Conservation (phyloP, 345 rosid genomes). For the Salix dunnii region DNA sequence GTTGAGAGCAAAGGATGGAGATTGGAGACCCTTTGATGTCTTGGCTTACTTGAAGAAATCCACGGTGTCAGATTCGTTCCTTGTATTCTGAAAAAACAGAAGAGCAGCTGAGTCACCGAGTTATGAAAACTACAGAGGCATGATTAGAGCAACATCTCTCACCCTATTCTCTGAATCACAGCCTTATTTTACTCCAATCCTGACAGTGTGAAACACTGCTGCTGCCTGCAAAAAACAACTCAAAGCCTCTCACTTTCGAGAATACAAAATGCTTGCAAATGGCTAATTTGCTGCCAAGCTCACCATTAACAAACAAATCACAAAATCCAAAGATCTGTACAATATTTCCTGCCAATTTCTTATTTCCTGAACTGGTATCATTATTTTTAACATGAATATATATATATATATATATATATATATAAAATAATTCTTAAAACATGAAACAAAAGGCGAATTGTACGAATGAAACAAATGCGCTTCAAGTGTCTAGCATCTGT, state of each 20-base stretch:
- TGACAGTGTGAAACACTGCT: conserved; percentile 12
- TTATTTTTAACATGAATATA: too few relatives aligned
- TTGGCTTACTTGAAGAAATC: conserved; percentile 20
- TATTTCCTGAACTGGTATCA: neutral
- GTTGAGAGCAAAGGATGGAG: conserved; percentile 6
- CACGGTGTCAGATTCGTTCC: conserved; percentile 23
- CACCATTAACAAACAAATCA: neutral
- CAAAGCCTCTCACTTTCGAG: neutral
- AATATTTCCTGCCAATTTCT: conserved; percentile 36
- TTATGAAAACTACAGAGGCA: conserved; percentile 11
- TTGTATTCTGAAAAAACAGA: conserved; percentile 4
- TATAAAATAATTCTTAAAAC: too few relatives aligned
- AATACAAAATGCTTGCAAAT: conserved; percentile 3
- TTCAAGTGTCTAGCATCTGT: neutral
- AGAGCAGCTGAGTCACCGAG: neutral
- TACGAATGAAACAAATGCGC: too few relatives aligned
- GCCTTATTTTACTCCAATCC: neutral
- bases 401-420: too few relatives aligned
- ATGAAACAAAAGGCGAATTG: too few relatives aligned
- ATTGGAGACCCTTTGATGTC: neutral
- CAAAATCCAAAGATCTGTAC: conserved; percentile 37
- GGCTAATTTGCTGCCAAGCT: conserved; percentile 28
- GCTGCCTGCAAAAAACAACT: conserved; percentile 11
- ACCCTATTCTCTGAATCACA: neutral
- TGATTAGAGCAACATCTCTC: conserved; percentile 20